Evolutionary conservation across 2,329 filamentous ascomycete species (phyloP), one percentile per base, ranked within the genome.

Genomic region (Hortaea sp.): DNA sequence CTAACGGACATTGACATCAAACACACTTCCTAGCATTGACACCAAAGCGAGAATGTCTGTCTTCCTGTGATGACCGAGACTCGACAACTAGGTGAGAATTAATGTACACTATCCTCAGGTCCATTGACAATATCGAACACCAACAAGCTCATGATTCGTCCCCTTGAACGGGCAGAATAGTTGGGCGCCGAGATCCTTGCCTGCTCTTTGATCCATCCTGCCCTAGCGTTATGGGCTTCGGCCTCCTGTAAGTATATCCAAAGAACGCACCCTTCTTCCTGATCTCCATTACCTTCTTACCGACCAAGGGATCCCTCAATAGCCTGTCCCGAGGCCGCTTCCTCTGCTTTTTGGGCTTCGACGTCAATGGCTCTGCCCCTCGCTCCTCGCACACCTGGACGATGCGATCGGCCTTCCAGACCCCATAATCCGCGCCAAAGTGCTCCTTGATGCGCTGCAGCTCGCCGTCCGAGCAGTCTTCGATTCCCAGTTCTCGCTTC

Each of bases 21-120:
- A 2, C 20, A 20, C 20, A 20, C 20, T 20, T 20, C 20, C 20
- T 20, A 20, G 20, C 20, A 20, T 20, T 20, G 20, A 20, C 20
- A 20, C 92, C 69, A 98, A 83, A 75, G 92, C 92, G 66, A 92
- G 92, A 85, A 92, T 94, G 88, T 98, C 98, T 66, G 92, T 98
- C 88, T 98, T 98, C 89, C 98, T 98, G 85, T 98, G 94, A 82
- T 94, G 94, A 84, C 92, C 94, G 63, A 65, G 51, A 54, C 13
- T 44, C 39, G 27, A 20, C 20, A 20, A 20, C 20, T 20, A 20
- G 20, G 20, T 20, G 20, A 20, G 32, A 9, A 12, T 35, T 12
- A 12, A 35, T 10, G 32, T 35, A 35, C 32, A 35, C 32, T 10
- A 4, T 12, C 32, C 32, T 35, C 9, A 35, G 32, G 32, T 10